Percentiles rank a stretch among this genome's conserved stretches.
phyloP scores from a whole-genome alignment of 345 rosid genomes.

The Carallia brachiata region DNA sequence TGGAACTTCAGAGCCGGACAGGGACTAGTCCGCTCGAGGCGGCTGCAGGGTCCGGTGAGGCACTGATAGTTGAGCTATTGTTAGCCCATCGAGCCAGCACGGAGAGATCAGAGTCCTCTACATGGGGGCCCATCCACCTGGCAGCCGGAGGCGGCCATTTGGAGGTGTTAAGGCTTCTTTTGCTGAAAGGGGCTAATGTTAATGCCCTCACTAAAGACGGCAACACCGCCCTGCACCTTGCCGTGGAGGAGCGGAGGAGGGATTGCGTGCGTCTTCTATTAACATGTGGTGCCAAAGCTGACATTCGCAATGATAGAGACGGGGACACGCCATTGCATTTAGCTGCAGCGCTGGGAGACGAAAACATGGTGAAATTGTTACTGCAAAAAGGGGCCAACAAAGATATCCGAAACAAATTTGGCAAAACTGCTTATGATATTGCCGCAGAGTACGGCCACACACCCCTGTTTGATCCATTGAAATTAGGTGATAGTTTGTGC shows the following conservation, averaged over 20 bases:
- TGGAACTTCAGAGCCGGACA: slow-evolving; percentile 36
- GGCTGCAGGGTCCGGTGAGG: slow-evolving; percentile 51
- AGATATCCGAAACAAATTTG: slow-evolving; percentile 39
- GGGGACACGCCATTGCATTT: slow-evolving; percentile 54
- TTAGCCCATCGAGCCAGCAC: slow-evolving; percentile 46
- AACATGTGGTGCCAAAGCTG: slow-evolving; percentile 40
- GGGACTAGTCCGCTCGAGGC: slow-evolving; percentile 52
- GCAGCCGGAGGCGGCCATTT: slow-evolving; percentile 44
- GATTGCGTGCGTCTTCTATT: slow-evolving; percentile 47
- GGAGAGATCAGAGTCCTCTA: slow-evolving; percentile 40
- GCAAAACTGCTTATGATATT: slow-evolving; percentile 48
- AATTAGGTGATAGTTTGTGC: slow-evolving; percentile 51
- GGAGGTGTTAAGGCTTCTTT: slow-evolving; percentile 50
- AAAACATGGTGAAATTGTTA: slow-evolving; percentile 46
- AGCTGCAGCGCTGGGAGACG: slow-evolving; percentile 53
- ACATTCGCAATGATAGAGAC: slow-evolving; percentile 26
- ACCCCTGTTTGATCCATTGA: slow-evolving; percentile 45
- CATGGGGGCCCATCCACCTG: slow-evolving; percentile 50
- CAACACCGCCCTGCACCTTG: slow-evolving; percentile 49
- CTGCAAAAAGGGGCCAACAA: slow-evolving; percentile 50
- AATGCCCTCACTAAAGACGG: slow-evolving; percentile 48
- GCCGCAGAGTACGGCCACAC: slow-evolving; percentile 49
- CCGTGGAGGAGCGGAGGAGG: slow-evolving; percentile 38
- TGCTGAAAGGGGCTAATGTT: slow-evolving; percentile 46
- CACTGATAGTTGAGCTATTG: slow-evolving; percentile 53